Evolutionary conservation across 1,284 basidiomycete species (phyloP).

Genomic region (Porodaedalea pini): DNA sequence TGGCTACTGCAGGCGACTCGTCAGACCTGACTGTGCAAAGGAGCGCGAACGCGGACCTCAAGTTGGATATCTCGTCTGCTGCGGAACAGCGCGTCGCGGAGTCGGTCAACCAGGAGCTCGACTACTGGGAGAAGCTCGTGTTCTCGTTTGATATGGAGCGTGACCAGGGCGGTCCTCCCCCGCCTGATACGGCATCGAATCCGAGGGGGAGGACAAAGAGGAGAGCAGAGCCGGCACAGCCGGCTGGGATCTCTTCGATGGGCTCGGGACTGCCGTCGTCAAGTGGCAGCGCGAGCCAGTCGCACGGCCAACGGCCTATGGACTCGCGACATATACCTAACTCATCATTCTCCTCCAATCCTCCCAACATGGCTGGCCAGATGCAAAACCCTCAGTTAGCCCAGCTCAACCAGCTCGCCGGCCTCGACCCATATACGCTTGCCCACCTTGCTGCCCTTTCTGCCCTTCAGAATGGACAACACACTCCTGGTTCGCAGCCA

Average conservation of each 20-base stretch:
- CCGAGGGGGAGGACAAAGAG: not conserved
- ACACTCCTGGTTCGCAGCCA: not conserved
- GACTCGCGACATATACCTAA: not conserved
- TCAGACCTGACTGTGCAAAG: not conserved
- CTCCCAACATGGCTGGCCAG: not conserved
- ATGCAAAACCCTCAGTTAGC: not conserved
- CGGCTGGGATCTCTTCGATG: not conserved
- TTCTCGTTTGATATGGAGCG: conserved; percentile 23
- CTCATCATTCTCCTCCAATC: not conserved
- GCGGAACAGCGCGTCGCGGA: conserved; percentile 5
- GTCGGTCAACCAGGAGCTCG: conserved; percentile 16
- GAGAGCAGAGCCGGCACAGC: not conserved
- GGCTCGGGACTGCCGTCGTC: not conserved
- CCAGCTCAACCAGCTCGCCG: conserved; percentile 6
- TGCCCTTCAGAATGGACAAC: conserved; percentile 3
- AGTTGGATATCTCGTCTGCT: conserved; percentile 1
- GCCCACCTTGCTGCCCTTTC: conserved; percentile 19
- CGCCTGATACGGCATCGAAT: not conserved
- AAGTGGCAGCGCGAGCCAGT: not conserved
- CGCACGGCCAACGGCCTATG: not conserved
- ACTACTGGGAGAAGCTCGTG: conserved; percentile 20
- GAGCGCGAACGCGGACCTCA: not conserved
- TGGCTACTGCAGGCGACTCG: conserved; percentile 6
- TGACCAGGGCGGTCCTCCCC: not conserved
- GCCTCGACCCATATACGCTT: conserved; percentile 19